phyloP scores from a whole-genome alignment of 495 filamentous ascomycete genomes.

The Patellaria atrata region DNA sequence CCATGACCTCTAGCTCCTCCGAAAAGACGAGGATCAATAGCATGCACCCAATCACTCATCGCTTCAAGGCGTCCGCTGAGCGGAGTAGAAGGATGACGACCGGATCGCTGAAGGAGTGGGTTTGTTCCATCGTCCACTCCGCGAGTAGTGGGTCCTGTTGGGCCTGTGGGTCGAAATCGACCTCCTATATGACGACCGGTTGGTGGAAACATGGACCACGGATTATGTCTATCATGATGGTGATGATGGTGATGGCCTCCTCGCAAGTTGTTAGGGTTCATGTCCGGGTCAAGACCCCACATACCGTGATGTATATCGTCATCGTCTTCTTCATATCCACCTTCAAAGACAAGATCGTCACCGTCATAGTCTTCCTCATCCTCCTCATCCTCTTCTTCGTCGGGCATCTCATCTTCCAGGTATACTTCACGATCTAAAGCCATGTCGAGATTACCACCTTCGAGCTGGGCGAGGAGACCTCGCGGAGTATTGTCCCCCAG shows the following conservation, averaged over 20 bases:
- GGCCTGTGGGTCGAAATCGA: too few species aligned
- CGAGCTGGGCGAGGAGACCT: slow-evolving; percentile 10
- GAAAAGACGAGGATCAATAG: slow-evolving; percentile 30
- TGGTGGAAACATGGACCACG: slow-evolving; percentile 8
- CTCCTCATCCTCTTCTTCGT: slow-evolving; percentile 34
- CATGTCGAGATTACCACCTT: slow-evolving; percentile 14
- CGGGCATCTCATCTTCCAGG: slow-evolving; percentile 47
- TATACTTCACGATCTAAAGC: slow-evolving; percentile 23
- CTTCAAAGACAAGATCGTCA: slow-evolving; percentile 27
- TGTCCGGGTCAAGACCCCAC: slow-evolving; percentile 33
- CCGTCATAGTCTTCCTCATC: slow-evolving; percentile 29
- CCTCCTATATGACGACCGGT: too few species aligned
- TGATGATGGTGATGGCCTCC: slow-evolving; percentile 36
- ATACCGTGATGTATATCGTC: slow-evolving; percentile 31
- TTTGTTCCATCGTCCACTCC: slow-evolving; percentile 65
- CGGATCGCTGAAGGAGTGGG: slow-evolving; percentile 42
- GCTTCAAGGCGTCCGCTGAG: slow-evolving; percentile 18
- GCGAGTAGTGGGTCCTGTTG: slow-evolving; percentile 33
- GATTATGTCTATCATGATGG: slow-evolving; percentile 18
- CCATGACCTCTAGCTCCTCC: slow-evolving; percentile 14
- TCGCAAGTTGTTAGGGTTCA: slow-evolving; percentile 33
- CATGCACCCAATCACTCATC: slow-evolving; percentile 38
- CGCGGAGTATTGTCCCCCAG: slow-evolving; percentile 15
- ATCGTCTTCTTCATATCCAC: slow-evolving; percentile 34
- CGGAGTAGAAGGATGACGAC: slow-evolving; percentile 3